Evolutionary conservation across 2,329 filamentous ascomycete species (phyloP), one percentile per base, ranked within the genome.

Genomic region (Fusarium sp.): DNA sequence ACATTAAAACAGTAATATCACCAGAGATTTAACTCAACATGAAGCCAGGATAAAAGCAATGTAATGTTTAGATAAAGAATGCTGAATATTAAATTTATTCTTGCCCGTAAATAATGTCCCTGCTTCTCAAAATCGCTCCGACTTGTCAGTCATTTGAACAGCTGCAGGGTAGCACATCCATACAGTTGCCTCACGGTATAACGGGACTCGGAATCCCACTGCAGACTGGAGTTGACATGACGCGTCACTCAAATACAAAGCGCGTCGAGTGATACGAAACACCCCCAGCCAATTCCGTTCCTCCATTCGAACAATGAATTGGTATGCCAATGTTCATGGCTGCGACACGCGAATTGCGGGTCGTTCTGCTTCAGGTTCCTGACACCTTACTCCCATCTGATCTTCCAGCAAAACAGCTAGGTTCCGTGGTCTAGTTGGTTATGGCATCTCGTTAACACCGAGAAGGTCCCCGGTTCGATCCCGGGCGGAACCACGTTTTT

Each of bases 391-490:
- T 28, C 2, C 6, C 2, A 2, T 26, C 26, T 6, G 26, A 26
- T 10, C 11, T 10, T 6, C 2, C 10, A 63, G 6, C 42, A 36
- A 42, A 36, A n/a, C 9, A 57, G 13, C 30, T 35, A 35, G 61
- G 63, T 65, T 53, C 57, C 47, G 63, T 65, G 63, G 63, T 65
- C 63, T 65, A 65, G 63, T 63, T 65, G 62, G 62, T 66, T 54
- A 66, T 66, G 63, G 47, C 63, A 65, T 65, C 63, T 65, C 63
- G 63, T 66, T 55, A 66, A 66, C 58, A 66, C 63, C 63, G 63
- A 66, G 63, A 66, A 66, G 58, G 63, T 66, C 63, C 63, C 63
- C 63, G 63, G 58, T 66, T 63, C 63, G 38, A 66, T 47, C 63
- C 63, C 58, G 63, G 63, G 63, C 63, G 48, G 63, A 66, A 66